A percentile compares a stretch with the other conserved stretches of the same genome.
Evolutionary conservation across 2,329 filamentous ascomycete genomes (phyloP).

Genomic region (Curvularia eragrostidis): DNA sequence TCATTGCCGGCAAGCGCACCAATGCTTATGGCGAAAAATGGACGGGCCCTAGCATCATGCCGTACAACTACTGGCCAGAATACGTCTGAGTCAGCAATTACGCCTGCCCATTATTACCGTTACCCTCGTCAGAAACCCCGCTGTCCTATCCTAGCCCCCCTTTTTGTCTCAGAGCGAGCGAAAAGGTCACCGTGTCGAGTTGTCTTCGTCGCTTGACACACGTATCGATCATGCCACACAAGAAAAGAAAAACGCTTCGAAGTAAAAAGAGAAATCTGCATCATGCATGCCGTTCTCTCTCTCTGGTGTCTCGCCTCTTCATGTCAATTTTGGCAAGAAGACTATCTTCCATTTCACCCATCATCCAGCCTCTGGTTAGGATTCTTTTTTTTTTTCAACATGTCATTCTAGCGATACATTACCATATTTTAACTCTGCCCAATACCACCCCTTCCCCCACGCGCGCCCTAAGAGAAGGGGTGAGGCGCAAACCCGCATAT

Average conservation of each 20-base stretch:
- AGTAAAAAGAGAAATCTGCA: not conserved
- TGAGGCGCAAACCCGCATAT: no score
- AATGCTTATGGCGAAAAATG: constrained; percentile 64
- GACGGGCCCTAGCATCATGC: constrained; percentile 56
- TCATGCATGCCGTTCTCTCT: not conserved
- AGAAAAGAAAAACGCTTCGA: not conserved
- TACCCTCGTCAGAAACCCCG: constrained; percentile 6
- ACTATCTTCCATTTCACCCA: not conserved
- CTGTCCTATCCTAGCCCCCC: constrained; percentile 6
- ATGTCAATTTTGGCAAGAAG: not conserved
- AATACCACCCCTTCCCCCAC: not conserved
- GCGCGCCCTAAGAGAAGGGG: no score
- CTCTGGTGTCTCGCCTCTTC: not conserved
- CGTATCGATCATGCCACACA: no score
- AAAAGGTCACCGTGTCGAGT: constrained; percentile 31
- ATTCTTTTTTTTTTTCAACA: no score
- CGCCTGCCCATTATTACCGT: not conserved
- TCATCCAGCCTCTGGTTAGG: not conserved
- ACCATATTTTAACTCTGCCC: not conserved
- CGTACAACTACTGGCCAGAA: constrained; percentile 61
- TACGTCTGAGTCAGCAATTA: constrained; percentile 49
- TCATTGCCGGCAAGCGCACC: constrained; percentile 57
- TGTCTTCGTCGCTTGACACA: not conserved
- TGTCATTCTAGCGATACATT: not conserved
- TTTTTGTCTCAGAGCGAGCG: constrained; percentile 17